phyloP scores from a whole-genome alignment of 2,329 filamentous ascomycete species.

The Dactylellina cionopaga region DNA sequence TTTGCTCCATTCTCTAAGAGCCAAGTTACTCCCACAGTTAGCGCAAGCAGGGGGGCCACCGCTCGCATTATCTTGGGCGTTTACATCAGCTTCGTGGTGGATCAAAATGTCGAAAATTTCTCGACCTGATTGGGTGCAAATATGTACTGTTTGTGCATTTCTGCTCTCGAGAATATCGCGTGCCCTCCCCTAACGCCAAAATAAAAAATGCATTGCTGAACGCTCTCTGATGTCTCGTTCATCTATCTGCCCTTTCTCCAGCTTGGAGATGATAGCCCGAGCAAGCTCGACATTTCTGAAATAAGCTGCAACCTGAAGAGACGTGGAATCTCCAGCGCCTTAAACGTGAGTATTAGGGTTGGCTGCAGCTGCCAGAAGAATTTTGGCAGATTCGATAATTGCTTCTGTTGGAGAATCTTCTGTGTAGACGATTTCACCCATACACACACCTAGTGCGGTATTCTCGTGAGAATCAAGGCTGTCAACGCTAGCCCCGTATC shows the following conservation, averaged over 20 bases:
- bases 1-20: conserved; percentile 1
- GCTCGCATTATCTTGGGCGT: background rate
- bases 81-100: background rate
- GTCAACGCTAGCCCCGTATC: no score
- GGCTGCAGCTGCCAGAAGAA: no score
- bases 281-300: background rate
- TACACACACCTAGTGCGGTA: no score
- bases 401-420: no score
- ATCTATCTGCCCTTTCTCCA: background rate
- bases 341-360: no score
- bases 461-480: no score
- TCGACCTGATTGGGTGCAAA: background rate
- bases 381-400: no score
- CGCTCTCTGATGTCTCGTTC: background rate
- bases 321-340: no score
- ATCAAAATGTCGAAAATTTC: conserved; percentile 1
- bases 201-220: conserved; percentile 3
- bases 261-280: background rate
- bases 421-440: no score
- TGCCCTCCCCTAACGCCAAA: no score
- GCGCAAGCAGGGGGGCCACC: background rate
- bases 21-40: background rate
- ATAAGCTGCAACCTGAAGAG: background rate
- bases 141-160: background rate
- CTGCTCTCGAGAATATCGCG: no score